A percentile compares a stretch with the other conserved stretches of the same genome.
Conservation (phyloP, 306 rosid species). For the Dalbergia oliveri region DNA sequence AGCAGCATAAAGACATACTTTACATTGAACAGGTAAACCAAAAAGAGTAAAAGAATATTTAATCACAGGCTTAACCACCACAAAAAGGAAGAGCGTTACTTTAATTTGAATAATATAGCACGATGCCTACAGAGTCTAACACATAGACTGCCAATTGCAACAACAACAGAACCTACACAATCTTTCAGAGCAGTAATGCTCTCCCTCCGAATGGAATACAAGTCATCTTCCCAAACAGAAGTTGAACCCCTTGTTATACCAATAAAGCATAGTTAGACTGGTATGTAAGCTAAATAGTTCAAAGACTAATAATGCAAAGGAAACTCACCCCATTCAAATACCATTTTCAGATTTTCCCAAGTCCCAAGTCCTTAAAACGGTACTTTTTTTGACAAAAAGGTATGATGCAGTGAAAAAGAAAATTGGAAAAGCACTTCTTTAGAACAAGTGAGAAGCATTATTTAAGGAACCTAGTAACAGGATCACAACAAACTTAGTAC, state of each 20-base stretch:
- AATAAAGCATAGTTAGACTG: slow-evolving; percentile 53
- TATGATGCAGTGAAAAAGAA: not conserved
- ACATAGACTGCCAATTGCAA: slow-evolving; percentile 82
- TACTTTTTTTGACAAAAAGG: not conserved
- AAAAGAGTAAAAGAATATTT: not conserved
- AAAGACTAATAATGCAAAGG: slow-evolving; percentile 35
- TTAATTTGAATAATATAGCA: slow-evolving; percentile 79
- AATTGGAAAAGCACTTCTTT: not conserved
- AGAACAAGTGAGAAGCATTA: slow-evolving; percentile 18
- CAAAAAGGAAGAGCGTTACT: slow-evolving; percentile 54
- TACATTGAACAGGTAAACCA: not conserved
- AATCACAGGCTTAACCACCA: not conserved
- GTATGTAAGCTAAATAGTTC: slow-evolving; percentile 33
- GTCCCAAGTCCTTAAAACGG: not conserved
- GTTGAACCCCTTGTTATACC: slow-evolving; percentile 72
- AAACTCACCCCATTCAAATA: slow-evolving; percentile 72
- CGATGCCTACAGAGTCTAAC: slow-evolving; percentile 87
- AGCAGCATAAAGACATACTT: slow-evolving; percentile 4
- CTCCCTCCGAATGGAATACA: slow-evolving; percentile 69
- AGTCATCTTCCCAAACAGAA: slow-evolving; percentile 60
- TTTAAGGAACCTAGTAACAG: slow-evolving; percentile 14
- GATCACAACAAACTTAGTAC: not conserved
- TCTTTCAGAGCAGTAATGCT: slow-evolving; percentile 68
- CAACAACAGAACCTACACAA: slow-evolving; percentile 74
- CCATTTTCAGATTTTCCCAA: not conserved